phyloP scores from a whole-genome alignment of 2,329 filamentous ascomycete species.

The Fusarium lyarnte region DNA sequence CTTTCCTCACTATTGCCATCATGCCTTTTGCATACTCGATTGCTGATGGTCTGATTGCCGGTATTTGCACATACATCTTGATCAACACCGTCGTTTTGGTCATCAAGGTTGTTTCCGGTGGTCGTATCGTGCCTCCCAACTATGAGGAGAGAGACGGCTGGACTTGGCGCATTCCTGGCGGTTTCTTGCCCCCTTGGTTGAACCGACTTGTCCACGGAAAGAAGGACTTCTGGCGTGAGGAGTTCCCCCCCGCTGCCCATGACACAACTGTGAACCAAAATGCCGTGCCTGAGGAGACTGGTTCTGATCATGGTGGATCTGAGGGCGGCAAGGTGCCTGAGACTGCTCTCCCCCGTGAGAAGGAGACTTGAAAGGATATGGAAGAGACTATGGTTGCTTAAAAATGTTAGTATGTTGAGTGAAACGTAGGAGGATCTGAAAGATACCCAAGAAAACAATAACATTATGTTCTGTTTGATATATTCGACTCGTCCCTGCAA shows the following conservation, averaged over 20 bases:
- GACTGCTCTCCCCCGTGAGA: constrained; percentile 29
- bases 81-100: constrained; percentile 78
- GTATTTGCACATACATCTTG: constrained; percentile 78
- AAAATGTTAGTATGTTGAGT: constrained; percentile 20
- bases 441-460: constrained; percentile 18
- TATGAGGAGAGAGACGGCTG: constrained; percentile 81
- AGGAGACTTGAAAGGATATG: constrained; percentile 19
- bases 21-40: constrained; percentile 95
- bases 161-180: constrained; percentile 81
- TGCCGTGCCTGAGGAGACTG: constrained; percentile 24
- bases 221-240: constrained; percentile 75
- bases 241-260: constrained; percentile 34
- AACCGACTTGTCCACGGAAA: constrained; percentile 71
- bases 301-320: constrained; percentile 41
- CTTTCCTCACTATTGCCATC: constrained; percentile 82
- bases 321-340: constrained; percentile 35
- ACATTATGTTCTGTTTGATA: background rate
- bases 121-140: constrained; percentile 77
- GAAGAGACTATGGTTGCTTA: background rate
- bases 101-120: constrained; percentile 71
- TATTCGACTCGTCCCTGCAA: background rate
- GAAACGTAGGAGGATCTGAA: background rate
- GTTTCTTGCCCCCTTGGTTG: constrained; percentile 79
- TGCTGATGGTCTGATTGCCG: constrained; percentile 84
- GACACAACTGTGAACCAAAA: constrained; percentile 25